Conservation (phyloP, 169 alveolate species). For the Sarcocystis neurona region DNA sequence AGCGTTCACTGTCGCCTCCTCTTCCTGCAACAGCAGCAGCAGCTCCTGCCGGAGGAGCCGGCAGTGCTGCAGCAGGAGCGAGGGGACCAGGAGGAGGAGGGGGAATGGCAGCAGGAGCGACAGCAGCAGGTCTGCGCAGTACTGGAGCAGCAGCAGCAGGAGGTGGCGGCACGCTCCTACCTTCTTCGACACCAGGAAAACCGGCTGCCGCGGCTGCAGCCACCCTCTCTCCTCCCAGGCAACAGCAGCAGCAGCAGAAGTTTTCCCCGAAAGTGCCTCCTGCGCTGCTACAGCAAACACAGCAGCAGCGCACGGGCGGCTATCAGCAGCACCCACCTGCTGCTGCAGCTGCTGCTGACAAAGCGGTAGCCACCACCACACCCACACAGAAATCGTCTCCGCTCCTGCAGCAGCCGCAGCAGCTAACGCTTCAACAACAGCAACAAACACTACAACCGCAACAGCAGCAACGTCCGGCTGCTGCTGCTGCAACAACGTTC, state of each 20-base stretch:
- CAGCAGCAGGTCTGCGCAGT: not conserved
- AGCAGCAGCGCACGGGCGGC: not conserved
- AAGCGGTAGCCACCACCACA: no score
- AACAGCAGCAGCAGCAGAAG: not conserved
- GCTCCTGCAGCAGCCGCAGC: constrained; percentile 22
- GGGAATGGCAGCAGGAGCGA: not conserved
- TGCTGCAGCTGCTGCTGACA: no score
- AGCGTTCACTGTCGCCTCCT: not conserved
- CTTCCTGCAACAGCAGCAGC: not conserved
- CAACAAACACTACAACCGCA: not conserved
- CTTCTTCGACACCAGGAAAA: not conserved
- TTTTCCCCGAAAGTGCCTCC: not conserved
- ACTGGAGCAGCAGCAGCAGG: not conserved
- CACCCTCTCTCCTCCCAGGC: not conserved
- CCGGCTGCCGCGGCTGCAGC: not conserved
- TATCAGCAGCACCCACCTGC: no score
- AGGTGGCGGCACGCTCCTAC: not conserved
- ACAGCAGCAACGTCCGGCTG: constrained; percentile 6
- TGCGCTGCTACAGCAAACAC: not conserved
- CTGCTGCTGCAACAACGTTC: constrained; percentile 17
- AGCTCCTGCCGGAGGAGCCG: constrained; percentile 10
- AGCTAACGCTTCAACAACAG: not conserved
- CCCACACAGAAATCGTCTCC: no score
- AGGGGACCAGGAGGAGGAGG: constrained; percentile 16
- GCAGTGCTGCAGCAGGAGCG: constrained; percentile 10